These are phyloP conservation scores for Corinectria fuckeliana DNA, from an alignment of 2,329 filamentous ascomycete species.

Conservation along the genomic window DNA sequence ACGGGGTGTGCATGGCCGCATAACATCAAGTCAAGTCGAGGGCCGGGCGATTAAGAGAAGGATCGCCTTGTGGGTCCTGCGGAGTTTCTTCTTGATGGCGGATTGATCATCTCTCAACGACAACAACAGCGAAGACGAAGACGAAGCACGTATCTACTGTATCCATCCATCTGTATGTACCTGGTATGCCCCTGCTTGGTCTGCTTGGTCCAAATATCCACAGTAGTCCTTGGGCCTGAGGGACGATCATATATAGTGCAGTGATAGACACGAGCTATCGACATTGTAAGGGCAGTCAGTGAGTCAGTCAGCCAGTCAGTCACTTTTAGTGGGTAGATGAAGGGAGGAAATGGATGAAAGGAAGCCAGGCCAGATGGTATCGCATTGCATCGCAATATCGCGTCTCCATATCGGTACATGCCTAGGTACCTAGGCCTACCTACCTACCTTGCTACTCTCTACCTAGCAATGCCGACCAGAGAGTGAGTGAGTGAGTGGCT, in stretches of 20 bases:
- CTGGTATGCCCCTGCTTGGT: constrained; percentile 7
- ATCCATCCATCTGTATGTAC: too few species aligned
- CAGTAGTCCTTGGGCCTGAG: neutral
- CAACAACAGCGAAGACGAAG: neutral
- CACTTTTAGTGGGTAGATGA: too few species aligned
- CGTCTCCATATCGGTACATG: constrained; percentile 5
- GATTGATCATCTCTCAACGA: constrained; percentile 20
- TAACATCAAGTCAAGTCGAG: neutral
- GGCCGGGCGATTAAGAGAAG: constrained; percentile 20
- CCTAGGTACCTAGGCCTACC: too few species aligned
- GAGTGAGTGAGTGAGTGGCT: constrained; percentile 11
- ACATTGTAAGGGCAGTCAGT: too few species aligned
- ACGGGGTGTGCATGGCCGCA: constrained; percentile 23
- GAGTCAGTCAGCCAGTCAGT: too few species aligned
- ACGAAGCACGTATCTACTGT: too few species aligned
- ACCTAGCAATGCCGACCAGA: neutral
- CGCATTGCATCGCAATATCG: constrained; percentile 8
- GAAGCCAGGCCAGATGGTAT: constrained; percentile 3
- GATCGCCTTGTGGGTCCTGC: constrained; percentile 32
- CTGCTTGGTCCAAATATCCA: too few species aligned
- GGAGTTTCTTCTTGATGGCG: constrained; percentile 29
- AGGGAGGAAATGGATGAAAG: constrained; percentile 10
- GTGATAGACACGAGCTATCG: too few species aligned
- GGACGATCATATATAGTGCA: constrained; percentile 3
- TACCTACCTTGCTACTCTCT: too few species aligned